These are phyloP conservation scores for Annona cherimola DNA, from an alignment of 164 flowering plant species.

Conservation along the genomic window DNA sequence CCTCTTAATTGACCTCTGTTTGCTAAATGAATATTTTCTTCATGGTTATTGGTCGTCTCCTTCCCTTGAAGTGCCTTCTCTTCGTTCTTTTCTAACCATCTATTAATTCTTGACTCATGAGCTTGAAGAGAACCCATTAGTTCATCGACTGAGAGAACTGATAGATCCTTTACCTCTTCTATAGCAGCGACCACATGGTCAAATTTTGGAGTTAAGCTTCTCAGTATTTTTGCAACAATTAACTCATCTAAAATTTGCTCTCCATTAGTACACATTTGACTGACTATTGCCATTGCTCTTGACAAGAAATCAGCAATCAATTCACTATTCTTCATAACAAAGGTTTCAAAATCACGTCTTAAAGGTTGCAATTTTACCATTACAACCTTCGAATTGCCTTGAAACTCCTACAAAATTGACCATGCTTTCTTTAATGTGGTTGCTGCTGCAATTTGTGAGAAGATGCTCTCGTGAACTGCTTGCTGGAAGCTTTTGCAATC, in stretches of 20 bases:
- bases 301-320: constrained; percentile 9
- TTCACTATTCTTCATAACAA: constrained; percentile 11
- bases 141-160: background rate
- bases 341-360: constrained; percentile 16
- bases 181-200: constrained; percentile 12
- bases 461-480: constrained; percentile 10
- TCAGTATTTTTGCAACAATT: constrained; percentile 15
- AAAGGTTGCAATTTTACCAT: constrained; percentile 9
- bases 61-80: constrained; percentile 1
- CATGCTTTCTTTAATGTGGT: constrained; percentile 11
- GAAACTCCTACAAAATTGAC: constrained; percentile 4
- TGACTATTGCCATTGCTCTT: constrained; percentile 2
- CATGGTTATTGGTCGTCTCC: background rate
- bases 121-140: constrained; percentile 11
- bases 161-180: constrained; percentile 11
- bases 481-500: constrained; percentile 8
- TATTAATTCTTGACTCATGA: constrained; percentile 3
- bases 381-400: constrained; percentile 8
- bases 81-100: constrained; percentile 1
- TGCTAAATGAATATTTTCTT: no score
- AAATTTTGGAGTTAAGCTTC: constrained; percentile 11
- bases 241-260: constrained; percentile 4
- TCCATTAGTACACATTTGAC: constrained; percentile 13
- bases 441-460: constrained; percentile 1
- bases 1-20: no score